phyloP scores from a whole-genome alignment of 176 grass and related monocot genomes.

The Triticum aestivum region IWGSC_CS_RefSeq_v2.1 NC_057809.1:38469769-38470268 shows the following conservation, averaged over 20 bases:
- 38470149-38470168: slow-evolving; percentile 55
- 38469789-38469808: not conserved
- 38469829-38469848: not conserved
- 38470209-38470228: slow-evolving; percentile 13
- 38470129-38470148: slow-evolving; percentile 81
- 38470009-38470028: not conserved
- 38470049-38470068: slow-evolving; percentile 17
- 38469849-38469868: slow-evolving; percentile 51
- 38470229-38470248: slow-evolving; percentile 75
- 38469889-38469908: slow-evolving; percentile 64
- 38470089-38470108: slow-evolving; percentile 97
- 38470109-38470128: slow-evolving; percentile 89
- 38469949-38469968: slow-evolving; percentile 87
- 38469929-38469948: slow-evolving; percentile 63
- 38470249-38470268: slow-evolving; percentile 92
- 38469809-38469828: slow-evolving; percentile 1
- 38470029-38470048: not conserved
- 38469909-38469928: slow-evolving; percentile 74
- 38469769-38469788: slow-evolving; percentile 25
- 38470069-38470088: slow-evolving; percentile 62
- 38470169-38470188: not conserved
- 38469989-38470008: slow-evolving; percentile 96
- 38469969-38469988: slow-evolving; percentile 95
- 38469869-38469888: slow-evolving; percentile 97
- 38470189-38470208: not conserved